Evolutionary conservation across 805 yeast genomes (phyloP), one percentile per base, ranked within the genome.

Genomic region (Brettanomyces bruxellensis): DNA sequence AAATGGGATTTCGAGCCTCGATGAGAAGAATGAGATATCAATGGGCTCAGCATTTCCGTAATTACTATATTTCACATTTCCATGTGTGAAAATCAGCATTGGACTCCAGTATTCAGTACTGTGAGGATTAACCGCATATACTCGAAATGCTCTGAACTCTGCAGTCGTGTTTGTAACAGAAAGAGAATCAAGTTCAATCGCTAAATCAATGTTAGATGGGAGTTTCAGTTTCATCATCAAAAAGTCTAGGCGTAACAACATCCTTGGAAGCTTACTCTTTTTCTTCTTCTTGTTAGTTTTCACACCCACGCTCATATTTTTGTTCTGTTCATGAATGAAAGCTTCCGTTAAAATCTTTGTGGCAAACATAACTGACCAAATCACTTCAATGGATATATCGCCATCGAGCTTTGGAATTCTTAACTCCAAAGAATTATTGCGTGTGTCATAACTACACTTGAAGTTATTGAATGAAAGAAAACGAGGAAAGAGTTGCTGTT

Each of bases 1-100:
- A 62, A 81, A 80, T 0, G 98, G 96, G 43, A 88, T 56, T 47
- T 63, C 67, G 45, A 64, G 56, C 47, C 66, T 47, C n/a, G 55
- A 47, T 2, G 66, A 56, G 24, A 57, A 45, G 23, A 60, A 53
- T 40, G 35, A 47, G 22, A 60, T 34, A 38, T 45, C 44, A 2
- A 40, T 50, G 3, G 42, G 40, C 8, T 28, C 7, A 13, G 43
- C n/a, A 5, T 43, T 34, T 6, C 41, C 34, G 7, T 41, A 43
- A 11, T 41, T 11, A 5, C 38, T 36, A 34, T 36, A 41, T 4
- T 57, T 41, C n/a, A 50, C 41, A 12, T 48, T 53, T 2, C 57
- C 40, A 23, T 51, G 49, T 32, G 56, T 49, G 25, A 59, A 36
- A 12, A 60, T 49, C 4, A 60, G 13, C 8, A 62, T 50, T 25